These are phyloP conservation scores for Pyrus bretschneideri DNA, from an alignment of 306 rosid species.

Conservation along the genomic window DNA sequence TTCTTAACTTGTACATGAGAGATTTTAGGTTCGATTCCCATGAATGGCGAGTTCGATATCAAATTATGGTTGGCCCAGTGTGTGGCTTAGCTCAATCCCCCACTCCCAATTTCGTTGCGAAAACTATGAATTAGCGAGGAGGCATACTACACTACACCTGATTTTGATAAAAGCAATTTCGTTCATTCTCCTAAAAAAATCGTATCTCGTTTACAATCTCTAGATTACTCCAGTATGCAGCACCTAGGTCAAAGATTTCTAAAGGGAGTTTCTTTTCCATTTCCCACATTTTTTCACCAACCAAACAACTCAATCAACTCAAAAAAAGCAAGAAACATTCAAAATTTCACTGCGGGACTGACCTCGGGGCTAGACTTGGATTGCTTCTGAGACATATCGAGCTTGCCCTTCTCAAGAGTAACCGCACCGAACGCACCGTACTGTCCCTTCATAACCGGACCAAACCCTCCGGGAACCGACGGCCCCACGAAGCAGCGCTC, in stretches of 20 bases:
- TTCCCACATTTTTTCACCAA: not conserved
- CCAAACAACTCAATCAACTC: not conserved
- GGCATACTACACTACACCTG: not conserved
- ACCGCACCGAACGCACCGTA: slow-evolving; percentile 69
- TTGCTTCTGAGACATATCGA: slow-evolving; percentile 68
- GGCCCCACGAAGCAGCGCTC: slow-evolving; percentile 58
- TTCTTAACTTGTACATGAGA: not conserved
- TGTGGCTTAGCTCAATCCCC: not conserved
- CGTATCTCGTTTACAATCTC: not conserved
- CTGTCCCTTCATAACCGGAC: slow-evolving; percentile 71
- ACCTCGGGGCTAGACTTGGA: slow-evolving; percentile 73
- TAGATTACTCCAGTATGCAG: not conserved
- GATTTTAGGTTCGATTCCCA: no score
- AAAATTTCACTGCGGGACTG: slow-evolving; percentile 2
- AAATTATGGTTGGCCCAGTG: not conserved
- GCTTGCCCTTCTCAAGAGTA: slow-evolving; percentile 84
- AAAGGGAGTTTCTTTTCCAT: not conserved
- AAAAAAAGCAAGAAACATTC: not conserved
- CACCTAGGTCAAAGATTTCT: not conserved
- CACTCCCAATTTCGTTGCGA: not conserved
- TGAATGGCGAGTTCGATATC: not conserved
- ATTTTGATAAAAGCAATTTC: not conserved
- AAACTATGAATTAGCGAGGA: not conserved
- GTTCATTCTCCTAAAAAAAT: not conserved
- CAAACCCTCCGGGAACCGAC: slow-evolving; percentile 12